These are phyloP conservation scores for Trametes villosa DNA, from an alignment of 768 basidiomycete species.

Conservation along the genomic window DNA sequence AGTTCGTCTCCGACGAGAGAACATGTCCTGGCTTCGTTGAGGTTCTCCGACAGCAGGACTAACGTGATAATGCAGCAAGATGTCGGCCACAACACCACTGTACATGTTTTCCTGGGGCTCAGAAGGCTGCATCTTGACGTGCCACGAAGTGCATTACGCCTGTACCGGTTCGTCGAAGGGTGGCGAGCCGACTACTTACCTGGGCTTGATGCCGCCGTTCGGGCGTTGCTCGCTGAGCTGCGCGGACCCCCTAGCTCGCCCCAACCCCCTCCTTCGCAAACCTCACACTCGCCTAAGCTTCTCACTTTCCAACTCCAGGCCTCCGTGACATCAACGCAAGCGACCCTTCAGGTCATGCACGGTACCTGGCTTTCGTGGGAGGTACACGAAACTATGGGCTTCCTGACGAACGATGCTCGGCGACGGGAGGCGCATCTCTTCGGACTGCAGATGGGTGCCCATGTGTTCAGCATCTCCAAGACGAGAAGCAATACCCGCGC, in stretches of 20 bases:
- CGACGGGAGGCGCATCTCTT: slow-evolving; percentile 49
- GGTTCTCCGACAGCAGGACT: slow-evolving; percentile 49
- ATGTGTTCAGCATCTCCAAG: slow-evolving; percentile 62
- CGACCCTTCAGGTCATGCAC: slow-evolving; percentile 83
- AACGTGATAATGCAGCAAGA: slow-evolving; percentile 56
- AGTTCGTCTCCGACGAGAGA: slow-evolving; percentile 39
- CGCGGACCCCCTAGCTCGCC: slow-evolving; percentile 45
- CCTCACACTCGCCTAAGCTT: slow-evolving; percentile 14
- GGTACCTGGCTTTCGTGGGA: slow-evolving; percentile 88
- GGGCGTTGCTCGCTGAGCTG: slow-evolving; percentile 68
- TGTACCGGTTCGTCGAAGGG: slow-evolving; percentile 79
- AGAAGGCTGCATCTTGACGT: slow-evolving; percentile 58
- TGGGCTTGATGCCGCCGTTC: slow-evolving; percentile 68
- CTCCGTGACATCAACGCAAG: slow-evolving; percentile 51
- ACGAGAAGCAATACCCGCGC: slow-evolving; percentile 30
- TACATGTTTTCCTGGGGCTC: slow-evolving; percentile 50
- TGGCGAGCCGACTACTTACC: slow-evolving; percentile 84
- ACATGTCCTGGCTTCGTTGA: slow-evolving; percentile 63
- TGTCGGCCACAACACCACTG: slow-evolving; percentile 38
- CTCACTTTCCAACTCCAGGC: slow-evolving; percentile 54
- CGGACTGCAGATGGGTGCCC: slow-evolving; percentile 67
- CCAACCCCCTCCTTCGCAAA: slow-evolving; percentile 22
- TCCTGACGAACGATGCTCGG: slow-evolving; percentile 35
- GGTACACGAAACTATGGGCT: slow-evolving; percentile 52
- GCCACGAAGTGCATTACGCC: slow-evolving; percentile 79